Evolutionary conservation across 2,329 filamentous ascomycete species (phyloP).

Genomic region (Phyllosticta ampelicida): DNA sequence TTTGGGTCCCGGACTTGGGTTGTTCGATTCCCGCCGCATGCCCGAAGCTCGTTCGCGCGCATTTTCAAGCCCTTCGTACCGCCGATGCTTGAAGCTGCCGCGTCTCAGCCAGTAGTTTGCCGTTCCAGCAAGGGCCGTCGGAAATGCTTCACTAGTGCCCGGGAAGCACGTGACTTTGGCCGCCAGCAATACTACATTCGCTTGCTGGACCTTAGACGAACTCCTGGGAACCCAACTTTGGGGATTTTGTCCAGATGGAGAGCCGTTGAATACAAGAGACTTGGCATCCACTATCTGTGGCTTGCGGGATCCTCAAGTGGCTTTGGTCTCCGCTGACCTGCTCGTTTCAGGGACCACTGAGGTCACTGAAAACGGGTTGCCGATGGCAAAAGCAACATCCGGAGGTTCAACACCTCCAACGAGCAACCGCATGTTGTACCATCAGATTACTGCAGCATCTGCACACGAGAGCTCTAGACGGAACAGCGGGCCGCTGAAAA

Average conservation of each 20-base stretch:
- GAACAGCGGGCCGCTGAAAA: not conserved
- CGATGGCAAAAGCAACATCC: not conserved
- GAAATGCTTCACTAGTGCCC: not conserved
- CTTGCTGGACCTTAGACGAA: not conserved
- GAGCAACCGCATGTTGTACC: not conserved
- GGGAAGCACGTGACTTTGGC: not conserved
- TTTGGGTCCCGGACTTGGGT: slow-evolving; percentile 6
- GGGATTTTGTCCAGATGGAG: not conserved
- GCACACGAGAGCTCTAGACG: not conserved
- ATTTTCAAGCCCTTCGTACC: not conserved
- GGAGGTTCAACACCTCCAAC: not conserved
- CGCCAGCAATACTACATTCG: not conserved
- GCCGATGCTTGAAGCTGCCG: not conserved
- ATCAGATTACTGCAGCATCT: not conserved
- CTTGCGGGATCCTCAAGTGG: not conserved
- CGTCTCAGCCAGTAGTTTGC: not conserved
- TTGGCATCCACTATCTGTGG: not conserved
- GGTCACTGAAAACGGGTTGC: not conserved
- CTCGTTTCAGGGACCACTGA: not conserved
- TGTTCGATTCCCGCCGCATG: not conserved
- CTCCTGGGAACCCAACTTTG: not conserved
- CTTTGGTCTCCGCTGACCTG: not conserved
- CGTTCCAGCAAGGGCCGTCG: not conserved
- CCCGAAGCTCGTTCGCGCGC: not conserved
- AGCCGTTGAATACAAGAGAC: not conserved